These are phyloP conservation scores for Phytophthora parvispora DNA, from an alignment of 352 stramenopile genomes.

Conservation along the genomic window DNA sequence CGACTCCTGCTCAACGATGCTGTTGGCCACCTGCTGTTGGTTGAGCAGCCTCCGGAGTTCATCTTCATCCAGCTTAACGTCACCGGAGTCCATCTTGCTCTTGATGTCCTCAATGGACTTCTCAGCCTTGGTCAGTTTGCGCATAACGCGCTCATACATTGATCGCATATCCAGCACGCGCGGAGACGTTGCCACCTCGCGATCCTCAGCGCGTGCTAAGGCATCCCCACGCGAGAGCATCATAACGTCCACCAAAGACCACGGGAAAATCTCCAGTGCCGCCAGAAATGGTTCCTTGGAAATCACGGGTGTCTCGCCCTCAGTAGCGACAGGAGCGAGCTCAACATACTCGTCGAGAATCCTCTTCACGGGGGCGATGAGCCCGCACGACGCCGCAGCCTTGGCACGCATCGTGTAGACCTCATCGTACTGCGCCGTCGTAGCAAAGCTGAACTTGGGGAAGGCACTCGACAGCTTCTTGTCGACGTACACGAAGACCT, in stretches of 20 bases:
- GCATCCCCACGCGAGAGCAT: conserved; percentile 54
- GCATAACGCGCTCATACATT: conserved; percentile 50
- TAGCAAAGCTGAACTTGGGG: conserved; percentile 55
- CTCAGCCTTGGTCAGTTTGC: conserved; percentile 28
- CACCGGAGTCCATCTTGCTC: conserved; percentile 13
- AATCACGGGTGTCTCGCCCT: conserved; percentile 39
- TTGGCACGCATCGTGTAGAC: conserved; percentile 75
- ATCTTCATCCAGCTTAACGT: conserved; percentile 28
- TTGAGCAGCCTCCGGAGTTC: conserved; percentile 28
- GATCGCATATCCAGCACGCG: conserved; percentile 57
- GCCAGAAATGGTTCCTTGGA: conserved; percentile 45
- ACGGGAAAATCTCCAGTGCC: conserved; percentile 66
- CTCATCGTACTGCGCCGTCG: conserved; percentile 52
- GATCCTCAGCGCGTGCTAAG: conserved; percentile 41
- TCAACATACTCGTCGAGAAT: conserved; percentile 76
- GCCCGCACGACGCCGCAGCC: conserved; percentile 62
- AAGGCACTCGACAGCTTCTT: conserved; percentile 70
- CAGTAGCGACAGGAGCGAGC: conserved; percentile 14
- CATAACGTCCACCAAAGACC: conserved; percentile 64
- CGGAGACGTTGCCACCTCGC: conserved; percentile 54
- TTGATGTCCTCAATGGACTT: conserved; percentile 25
- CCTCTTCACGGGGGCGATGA: conserved; percentile 49
- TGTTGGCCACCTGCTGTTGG: conserved; percentile 24
- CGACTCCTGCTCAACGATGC: conserved; percentile 36
- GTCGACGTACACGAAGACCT: conserved; percentile 66